Evolutionary conservation across 2,329 filamentous ascomycete species (phyloP).

Genomic region (Paraconiothyrium sp.): DNA sequence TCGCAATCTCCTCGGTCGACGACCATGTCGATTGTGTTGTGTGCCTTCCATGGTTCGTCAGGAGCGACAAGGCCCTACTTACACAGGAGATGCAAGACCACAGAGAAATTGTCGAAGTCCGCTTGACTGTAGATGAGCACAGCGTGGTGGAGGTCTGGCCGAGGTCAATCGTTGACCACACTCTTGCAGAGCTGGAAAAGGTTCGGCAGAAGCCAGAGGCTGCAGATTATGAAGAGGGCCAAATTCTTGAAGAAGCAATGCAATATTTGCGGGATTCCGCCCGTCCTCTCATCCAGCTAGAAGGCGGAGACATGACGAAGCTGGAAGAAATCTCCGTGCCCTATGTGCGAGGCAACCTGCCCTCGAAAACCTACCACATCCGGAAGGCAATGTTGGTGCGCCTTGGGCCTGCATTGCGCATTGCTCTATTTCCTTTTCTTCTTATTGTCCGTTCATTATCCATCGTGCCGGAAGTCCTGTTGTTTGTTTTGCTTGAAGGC

Average conservation of each 20-base stretch:
- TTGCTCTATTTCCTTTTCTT: conserved; percentile 8
- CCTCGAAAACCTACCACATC: conserved; percentile 22
- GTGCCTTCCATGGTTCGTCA: conserved; percentile 22
- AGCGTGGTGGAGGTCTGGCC: conserved; percentile 20
- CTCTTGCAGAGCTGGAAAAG: conserved; percentile 11
- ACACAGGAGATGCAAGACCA: conserved; percentile 17
- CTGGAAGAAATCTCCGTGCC: conserved; percentile 9
- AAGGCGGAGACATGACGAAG: not conserved
- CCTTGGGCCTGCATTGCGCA: conserved; percentile 17
- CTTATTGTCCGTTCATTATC: not conserved
- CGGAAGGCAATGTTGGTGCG: conserved; percentile 16
- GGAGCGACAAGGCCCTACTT: conserved; percentile 17
- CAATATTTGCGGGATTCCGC: not conserved
- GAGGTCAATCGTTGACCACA: not conserved
- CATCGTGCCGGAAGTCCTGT: not conserved
- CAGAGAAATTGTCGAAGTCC: conserved; percentile 3
- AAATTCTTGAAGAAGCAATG: conserved; percentile 8
- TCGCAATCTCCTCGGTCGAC: not conserved
- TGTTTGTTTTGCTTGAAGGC: conserved; percentile 5
- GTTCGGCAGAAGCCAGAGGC: conserved; percentile 12
- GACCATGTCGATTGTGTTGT: conserved; percentile 10
- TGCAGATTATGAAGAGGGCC: conserved; percentile 2
- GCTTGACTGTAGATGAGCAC: conserved; percentile 15
- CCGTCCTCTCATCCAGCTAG: not conserved
- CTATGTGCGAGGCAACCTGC: conserved; percentile 16